These are phyloP conservation scores for Carpinus viminea DNA, from an alignment of 306 rosid genomes.

Conservation along the genomic window DNA sequence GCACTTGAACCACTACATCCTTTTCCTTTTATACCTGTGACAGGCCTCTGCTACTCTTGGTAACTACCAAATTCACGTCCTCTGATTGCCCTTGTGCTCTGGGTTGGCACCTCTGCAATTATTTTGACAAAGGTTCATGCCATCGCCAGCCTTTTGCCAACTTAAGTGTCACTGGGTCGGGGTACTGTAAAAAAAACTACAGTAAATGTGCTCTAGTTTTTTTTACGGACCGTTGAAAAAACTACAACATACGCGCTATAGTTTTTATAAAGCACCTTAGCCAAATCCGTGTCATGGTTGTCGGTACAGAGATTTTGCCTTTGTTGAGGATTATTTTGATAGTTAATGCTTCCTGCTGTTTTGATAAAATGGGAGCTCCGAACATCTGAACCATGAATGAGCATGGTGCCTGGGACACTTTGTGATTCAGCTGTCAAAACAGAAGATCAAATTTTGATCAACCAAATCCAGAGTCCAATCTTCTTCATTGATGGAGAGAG, in stretches of 20 bases:
- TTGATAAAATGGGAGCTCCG: constrained; percentile 24
- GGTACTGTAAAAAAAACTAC: too few species aligned
- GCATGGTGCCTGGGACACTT: constrained; percentile 27
- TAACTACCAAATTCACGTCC: constrained; percentile 20
- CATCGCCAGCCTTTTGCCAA: constrained; percentile 24
- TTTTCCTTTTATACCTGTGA: constrained; percentile 29
- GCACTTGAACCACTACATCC: background rate
- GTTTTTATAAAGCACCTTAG: too few species aligned
- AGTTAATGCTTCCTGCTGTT: constrained; percentile 30
- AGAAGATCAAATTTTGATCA: constrained; percentile 39
- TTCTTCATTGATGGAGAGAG: constrained; percentile 33
- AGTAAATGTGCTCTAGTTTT: too few species aligned
- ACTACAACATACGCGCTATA: too few species aligned
- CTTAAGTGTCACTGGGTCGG: constrained; percentile 27
- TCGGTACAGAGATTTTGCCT: constrained; percentile 8
- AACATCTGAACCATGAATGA: background rate
- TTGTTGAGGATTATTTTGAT: constrained; percentile 30
- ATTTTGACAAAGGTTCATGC: background rate
- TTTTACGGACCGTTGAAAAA: too few species aligned
- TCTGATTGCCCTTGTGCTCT: constrained; percentile 26
- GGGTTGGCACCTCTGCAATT: constrained; percentile 20
- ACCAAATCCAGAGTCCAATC: constrained; percentile 21
- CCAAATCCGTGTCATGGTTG: background rate
- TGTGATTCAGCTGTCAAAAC: constrained; percentile 23
- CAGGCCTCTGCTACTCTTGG: constrained; percentile 13